These are phyloP conservation scores for Boletus rufocinnamomeus DNA, from an alignment of 768 basidiomycete species.

Conservation along the genomic window DNA sequence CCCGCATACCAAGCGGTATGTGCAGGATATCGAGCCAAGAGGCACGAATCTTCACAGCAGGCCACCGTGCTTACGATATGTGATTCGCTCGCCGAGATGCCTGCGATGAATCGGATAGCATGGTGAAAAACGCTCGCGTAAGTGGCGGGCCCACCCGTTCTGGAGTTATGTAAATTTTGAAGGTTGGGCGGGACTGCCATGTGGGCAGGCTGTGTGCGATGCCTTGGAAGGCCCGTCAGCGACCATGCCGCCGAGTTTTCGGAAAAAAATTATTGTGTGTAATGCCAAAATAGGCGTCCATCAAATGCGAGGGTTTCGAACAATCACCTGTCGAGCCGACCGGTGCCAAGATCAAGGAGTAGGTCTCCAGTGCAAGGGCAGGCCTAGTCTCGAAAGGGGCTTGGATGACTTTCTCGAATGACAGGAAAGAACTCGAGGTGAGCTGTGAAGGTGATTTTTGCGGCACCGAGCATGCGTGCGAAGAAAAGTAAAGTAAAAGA, in stretches of 20 bases:
- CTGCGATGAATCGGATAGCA: neutral
- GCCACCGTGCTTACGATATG: no score
- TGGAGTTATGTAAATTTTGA: neutral
- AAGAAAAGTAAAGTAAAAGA: neutral
- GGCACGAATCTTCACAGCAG: neutral
- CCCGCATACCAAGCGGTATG: neutral
- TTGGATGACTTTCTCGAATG: neutral
- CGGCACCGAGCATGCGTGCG: slow-evolving; percentile 6
- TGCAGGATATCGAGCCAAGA: neutral
- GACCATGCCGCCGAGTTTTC: neutral
- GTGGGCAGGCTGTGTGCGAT: slow-evolving; percentile 9
- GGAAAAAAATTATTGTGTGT: neutral
- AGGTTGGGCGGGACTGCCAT: neutral
- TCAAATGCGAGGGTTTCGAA: neutral
- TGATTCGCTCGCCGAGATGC: neutral
- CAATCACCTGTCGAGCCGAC: neutral
- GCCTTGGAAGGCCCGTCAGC: neutral
- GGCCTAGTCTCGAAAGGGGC: neutral
- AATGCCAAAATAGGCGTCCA: slow-evolving; percentile 9
- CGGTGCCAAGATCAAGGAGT: neutral
- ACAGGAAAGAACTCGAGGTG: neutral
- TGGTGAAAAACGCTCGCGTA: neutral
- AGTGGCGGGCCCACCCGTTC: neutral
- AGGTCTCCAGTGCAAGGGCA: neutral
- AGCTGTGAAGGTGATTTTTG: neutral